phyloP scores from a whole-genome alignment of 2,329 filamentous ascomycete genomes.

The Penicillium thymicola region DNA sequence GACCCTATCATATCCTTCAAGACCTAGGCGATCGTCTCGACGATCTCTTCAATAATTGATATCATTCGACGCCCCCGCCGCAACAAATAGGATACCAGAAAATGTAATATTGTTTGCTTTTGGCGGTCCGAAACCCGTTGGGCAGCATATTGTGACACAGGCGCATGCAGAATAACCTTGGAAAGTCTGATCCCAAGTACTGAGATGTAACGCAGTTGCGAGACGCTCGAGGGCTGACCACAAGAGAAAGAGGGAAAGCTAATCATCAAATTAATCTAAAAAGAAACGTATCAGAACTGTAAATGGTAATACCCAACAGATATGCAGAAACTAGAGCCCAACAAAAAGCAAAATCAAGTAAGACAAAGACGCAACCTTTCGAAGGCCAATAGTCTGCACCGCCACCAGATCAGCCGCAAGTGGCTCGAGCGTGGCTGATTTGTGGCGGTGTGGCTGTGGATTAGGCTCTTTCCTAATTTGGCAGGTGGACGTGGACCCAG shows the following conservation, averaged over 20 bases:
- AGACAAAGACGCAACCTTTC: conserved; percentile 4
- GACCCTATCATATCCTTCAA: conserved; percentile 4
- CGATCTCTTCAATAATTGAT: conserved; percentile 20
- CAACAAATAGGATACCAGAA: not conserved
- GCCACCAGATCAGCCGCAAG: conserved; percentile 15
- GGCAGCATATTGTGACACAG: not conserved
- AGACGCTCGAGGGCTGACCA: not conserved
- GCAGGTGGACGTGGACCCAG: not conserved
- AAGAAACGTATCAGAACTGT: not conserved
- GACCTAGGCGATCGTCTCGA: conserved; percentile 13
- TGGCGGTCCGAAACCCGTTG: not conserved
- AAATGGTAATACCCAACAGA: not conserved
- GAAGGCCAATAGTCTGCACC: conserved; percentile 12
- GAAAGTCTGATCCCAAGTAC: not conserved
- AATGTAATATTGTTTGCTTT: not conserved
- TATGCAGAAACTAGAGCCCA: conserved; percentile 1
- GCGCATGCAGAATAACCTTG: not conserved
- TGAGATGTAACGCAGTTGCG: not conserved
- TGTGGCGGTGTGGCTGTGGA: conserved; percentile 22
- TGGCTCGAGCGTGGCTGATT: conserved; percentile 9
- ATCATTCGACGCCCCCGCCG: not conserved
- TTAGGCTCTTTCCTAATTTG: conserved; percentile 9
- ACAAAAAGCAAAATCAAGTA: conserved; percentile 12
- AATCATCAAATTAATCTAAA: not conserved
- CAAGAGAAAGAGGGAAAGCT: not conserved